Evolutionary conservation across 768 basidiomycete genomes (phyloP).

Genomic region (Agaricus sinodeliciosus): DNA sequence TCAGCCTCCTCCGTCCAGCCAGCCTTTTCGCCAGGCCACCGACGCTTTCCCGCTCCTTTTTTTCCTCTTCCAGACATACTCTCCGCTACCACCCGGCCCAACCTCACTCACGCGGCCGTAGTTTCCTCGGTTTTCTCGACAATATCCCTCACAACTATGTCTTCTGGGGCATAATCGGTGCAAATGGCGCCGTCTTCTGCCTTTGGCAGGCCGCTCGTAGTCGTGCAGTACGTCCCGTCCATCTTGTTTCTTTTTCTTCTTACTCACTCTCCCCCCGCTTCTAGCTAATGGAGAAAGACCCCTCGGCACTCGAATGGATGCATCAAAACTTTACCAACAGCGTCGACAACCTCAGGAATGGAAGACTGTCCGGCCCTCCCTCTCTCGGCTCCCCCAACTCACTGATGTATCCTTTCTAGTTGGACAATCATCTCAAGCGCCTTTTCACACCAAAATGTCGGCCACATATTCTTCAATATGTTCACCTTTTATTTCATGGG

Average conservation of each 20-base stretch:
- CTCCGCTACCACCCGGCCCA: constrained; percentile 16
- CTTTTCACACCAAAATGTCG: constrained; percentile 62
- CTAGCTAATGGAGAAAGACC: constrained; percentile 35
- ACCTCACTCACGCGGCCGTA: not conserved
- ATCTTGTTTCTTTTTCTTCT: not conserved
- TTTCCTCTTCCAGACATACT: constrained; percentile 15
- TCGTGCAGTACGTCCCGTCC: constrained; percentile 20
- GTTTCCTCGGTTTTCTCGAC: constrained; percentile 37
- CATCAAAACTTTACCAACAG: constrained; percentile 55
- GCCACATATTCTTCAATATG: constrained; percentile 71
- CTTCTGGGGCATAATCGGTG: constrained; percentile 56
- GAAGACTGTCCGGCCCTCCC: constrained; percentile 50
- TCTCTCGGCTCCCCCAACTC: not conserved
- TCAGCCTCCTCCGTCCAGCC: constrained; percentile 2
- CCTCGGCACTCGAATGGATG: constrained; percentile 40
- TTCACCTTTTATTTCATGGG: constrained; percentile 77
- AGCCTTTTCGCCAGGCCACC: not conserved
- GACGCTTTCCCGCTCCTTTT: constrained; percentile 12
- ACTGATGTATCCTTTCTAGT: constrained; percentile 28
- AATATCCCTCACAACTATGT: constrained; percentile 45
- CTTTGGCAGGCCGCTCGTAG: constrained; percentile 42
- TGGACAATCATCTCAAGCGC: constrained; percentile 68
- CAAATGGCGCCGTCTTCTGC: constrained; percentile 57
- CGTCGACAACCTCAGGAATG: constrained; percentile 51
- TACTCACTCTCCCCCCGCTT: not conserved